Conservation (phyloP, 2,329 filamentous ascomycete genomes). For the Colletotrichum abscissum region DNA sequence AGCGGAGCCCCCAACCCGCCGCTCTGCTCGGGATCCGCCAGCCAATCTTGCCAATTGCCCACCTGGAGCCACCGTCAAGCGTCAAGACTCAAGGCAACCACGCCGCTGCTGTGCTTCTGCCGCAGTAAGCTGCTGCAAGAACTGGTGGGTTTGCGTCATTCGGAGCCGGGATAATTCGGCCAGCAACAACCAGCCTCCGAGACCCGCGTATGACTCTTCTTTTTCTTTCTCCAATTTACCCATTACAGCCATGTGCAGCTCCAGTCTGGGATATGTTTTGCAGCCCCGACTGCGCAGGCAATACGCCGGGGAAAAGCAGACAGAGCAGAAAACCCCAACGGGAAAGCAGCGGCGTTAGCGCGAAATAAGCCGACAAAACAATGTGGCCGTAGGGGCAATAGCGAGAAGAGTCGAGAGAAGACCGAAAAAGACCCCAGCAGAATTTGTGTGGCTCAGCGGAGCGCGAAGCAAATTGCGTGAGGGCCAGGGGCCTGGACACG, state of each 20-base stretch:
- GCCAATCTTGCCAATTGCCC: constrained; percentile 19
- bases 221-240: constrained; percentile 13
- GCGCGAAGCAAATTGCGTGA: constrained; percentile 27
- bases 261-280: constrained; percentile 4
- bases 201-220: constrained; percentile 20
- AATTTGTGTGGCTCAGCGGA: constrained; percentile 2
- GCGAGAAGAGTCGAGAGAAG: background rate
- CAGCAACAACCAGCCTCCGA: constrained; percentile 9
- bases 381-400: constrained; percentile 1
- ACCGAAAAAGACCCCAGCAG: background rate
- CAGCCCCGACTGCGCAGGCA: background rate
- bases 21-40: constrained; percentile 17
- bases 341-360: background rate
- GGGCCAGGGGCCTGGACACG: background rate
- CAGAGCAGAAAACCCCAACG: background rate
- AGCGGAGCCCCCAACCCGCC: constrained; percentile 7
- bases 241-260: constrained; percentile 16
- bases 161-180: constrained; percentile 27
- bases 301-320: background rate
- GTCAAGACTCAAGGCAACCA: constrained; percentile 2
- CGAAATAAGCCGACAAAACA: background rate
- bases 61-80: no score
- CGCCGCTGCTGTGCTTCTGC: constrained; percentile 9
- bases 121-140: constrained; percentile 2
- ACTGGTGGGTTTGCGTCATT: constrained; percentile 31